These are phyloP conservation scores for Yamadazyma atlantica DNA, from an alignment of 1,139 yeast genomes.

Conservation along the genomic window DNA sequence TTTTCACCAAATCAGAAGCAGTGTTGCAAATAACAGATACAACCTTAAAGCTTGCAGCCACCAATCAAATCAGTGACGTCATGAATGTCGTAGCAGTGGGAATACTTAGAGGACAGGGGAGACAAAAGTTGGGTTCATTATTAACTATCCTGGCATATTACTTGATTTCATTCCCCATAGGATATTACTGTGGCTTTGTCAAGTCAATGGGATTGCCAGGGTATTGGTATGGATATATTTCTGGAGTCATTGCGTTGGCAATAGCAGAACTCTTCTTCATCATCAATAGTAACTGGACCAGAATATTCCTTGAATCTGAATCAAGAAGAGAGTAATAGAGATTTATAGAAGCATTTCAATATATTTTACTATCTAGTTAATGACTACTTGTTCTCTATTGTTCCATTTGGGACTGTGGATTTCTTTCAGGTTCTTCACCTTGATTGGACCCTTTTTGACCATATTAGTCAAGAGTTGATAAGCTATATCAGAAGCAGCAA, in stretches of 20 bases:
- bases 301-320: background rate
- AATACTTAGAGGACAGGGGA: constrained; percentile 41
- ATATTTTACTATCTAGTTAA: background rate
- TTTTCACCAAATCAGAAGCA: constrained; percentile 28
- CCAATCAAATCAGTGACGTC: constrained; percentile 38
- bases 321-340: background rate
- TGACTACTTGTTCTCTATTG: background rate
- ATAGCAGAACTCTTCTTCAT: constrained; percentile 24
- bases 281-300: constrained; percentile 27
- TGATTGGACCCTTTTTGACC: constrained; percentile 3
- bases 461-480: constrained; percentile 64
- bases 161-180: constrained; percentile 19
- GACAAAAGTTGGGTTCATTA: constrained; percentile 36
- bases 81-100: constrained; percentile 40
- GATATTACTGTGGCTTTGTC: constrained; percentile 21
- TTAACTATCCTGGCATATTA: constrained; percentile 27
- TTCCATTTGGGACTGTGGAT: background rate
- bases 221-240: constrained; percentile 35
- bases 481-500: constrained; percentile 72
- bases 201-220: constrained; percentile 25
- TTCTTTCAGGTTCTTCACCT: background rate
- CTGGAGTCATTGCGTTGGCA: constrained; percentile 34
- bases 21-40: constrained; percentile 23
- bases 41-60: constrained; percentile 28
- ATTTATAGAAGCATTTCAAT: background rate